Evolutionary conservation across 1,284 basidiomycete species (phyloP).

Genomic region (Tremellales sp.): DNA sequence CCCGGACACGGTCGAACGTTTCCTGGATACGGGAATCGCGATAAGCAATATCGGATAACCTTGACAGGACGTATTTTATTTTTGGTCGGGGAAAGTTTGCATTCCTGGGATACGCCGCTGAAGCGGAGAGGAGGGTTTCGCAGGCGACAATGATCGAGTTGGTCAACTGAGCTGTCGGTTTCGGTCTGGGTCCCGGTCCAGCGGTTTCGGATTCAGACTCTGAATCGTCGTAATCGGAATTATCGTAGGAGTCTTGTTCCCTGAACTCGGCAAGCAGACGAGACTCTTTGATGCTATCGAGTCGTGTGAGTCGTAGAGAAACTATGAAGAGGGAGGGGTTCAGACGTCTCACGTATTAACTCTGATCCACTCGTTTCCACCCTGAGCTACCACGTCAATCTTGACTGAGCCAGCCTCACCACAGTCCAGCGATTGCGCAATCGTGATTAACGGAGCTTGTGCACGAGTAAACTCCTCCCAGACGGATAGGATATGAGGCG

Average conservation of each 20-base stretch:
- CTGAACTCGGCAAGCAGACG: slow-evolving; percentile 71
- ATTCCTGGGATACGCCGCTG: slow-evolving; percentile 52
- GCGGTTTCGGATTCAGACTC: slow-evolving; percentile 6
- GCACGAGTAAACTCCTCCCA: slow-evolving; percentile 38
- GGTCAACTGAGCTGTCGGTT: slow-evolving; percentile 30
- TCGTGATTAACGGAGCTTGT: slow-evolving; percentile 25
- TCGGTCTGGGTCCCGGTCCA: background rate
- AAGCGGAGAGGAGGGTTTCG: slow-evolving; percentile 56
- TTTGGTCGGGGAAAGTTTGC: slow-evolving; percentile 32
- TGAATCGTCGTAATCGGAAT: slow-evolving; percentile 41
- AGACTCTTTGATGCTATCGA: slow-evolving; percentile 65
- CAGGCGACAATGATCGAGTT: slow-evolving; percentile 56
- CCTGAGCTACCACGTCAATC: slow-evolving; percentile 71
- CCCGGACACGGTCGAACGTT: slow-evolving; percentile 57
- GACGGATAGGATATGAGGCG: slow-evolving; percentile 34
- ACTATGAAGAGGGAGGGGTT: background rate
- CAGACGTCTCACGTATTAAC: slow-evolving; percentile 69
- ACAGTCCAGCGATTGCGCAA: slow-evolving; percentile 32
- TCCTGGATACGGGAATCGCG: slow-evolving; percentile 59
- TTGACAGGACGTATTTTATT: slow-evolving; percentile 65
- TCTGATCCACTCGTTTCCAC: slow-evolving; percentile 70
- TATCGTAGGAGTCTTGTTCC: slow-evolving; percentile 75
- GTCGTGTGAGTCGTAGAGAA: background rate
- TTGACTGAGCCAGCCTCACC: slow-evolving; percentile 20
- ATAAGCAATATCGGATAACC: slow-evolving; percentile 53